Percentiles rank a stretch among this genome's conserved stretches.
phyloP scores from a whole-genome alignment of 164 flowering plant species.

The Cinnamomum chago region DNA sequence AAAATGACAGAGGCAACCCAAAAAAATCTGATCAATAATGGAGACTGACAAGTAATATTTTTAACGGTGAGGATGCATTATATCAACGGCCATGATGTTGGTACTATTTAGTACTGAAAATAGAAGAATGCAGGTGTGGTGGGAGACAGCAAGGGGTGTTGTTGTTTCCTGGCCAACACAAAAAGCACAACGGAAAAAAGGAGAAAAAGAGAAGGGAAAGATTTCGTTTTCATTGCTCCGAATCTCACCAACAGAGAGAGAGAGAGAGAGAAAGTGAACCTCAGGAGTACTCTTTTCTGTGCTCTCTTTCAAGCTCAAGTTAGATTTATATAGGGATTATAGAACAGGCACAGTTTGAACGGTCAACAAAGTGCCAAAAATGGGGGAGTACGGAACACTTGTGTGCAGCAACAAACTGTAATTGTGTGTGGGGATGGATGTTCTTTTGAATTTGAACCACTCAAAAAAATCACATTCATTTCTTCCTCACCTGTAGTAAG shows the following conservation, averaged over 20 bases:
- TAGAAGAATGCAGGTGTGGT: not conserved
- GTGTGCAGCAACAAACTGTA: not conserved
- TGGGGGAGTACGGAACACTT: not conserved
- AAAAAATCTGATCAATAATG: not conserved
- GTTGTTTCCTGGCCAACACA: not conserved
- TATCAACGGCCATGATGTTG: not conserved
- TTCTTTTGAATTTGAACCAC: too few relatives aligned
- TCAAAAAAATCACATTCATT: too few relatives aligned
- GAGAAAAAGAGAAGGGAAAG: not conserved
- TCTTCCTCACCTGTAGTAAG: too few relatives aligned
- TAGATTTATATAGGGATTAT: too few relatives aligned
- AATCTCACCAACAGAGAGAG: not conserved
- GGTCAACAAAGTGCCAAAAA: not conserved
- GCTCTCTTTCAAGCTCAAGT: not conserved
- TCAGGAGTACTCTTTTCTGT: not conserved
- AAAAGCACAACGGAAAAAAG: too few relatives aligned
- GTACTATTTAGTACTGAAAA: not conserved
- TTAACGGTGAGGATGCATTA: too few relatives aligned
- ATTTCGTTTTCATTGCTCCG: conserved; percentile 6
- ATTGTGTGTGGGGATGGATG: too few relatives aligned
- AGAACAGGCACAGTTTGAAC: too few relatives aligned
- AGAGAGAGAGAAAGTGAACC: not conserved
- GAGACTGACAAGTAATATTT: not conserved
- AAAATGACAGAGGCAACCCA: too few relatives aligned
- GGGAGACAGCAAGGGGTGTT: not conserved